These are phyloP conservation scores for Rutstroemia sp. DNA, from an alignment of 2,329 filamentous ascomycete genomes.

Conservation along the genomic window DNA sequence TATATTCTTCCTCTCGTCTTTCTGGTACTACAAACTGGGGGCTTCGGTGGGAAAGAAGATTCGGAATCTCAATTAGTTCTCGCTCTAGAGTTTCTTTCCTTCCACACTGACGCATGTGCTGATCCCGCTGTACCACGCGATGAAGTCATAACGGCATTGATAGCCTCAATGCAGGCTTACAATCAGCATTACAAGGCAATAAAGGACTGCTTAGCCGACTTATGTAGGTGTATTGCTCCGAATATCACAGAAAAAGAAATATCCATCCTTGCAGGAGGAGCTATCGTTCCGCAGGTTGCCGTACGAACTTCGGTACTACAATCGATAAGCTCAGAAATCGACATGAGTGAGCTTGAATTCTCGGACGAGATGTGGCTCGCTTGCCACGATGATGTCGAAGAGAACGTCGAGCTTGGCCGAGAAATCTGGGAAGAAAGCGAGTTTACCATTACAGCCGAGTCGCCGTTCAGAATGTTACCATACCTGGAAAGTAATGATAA, in stretches of 20 bases:
- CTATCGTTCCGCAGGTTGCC: constrained; percentile 69
- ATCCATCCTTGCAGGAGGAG: constrained; percentile 65
- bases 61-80: constrained; percentile 85
- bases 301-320: constrained; percentile 83
- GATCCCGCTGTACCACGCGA: constrained; percentile 70
- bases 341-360: constrained; percentile 79
- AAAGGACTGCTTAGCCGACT: constrained; percentile 84
- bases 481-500: constrained; percentile 76
- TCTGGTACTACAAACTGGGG: constrained; percentile 69
- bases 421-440: constrained; percentile 96
- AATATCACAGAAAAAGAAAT: constrained; percentile 73
- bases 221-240: constrained; percentile 75
- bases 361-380: constrained; percentile 91
- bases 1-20: constrained; percentile 82
- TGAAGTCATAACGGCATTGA: constrained; percentile 63
- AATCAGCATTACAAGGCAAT: constrained; percentile 91
- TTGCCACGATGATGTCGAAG: constrained; percentile 81
- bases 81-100: constrained; percentile 79
- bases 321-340: constrained; percentile 83
- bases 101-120: constrained; percentile 74
- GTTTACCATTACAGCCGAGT: constrained; percentile 59
- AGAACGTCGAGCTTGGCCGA: constrained; percentile 74
- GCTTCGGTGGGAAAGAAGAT: constrained; percentile 71
- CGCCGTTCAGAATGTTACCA: constrained; percentile 61
- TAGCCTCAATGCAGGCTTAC: constrained; percentile 79